These are phyloP conservation scores for Carex littledalei DNA, from an alignment of 176 grass and related monocot species.

Conservation along the genomic window DNA sequence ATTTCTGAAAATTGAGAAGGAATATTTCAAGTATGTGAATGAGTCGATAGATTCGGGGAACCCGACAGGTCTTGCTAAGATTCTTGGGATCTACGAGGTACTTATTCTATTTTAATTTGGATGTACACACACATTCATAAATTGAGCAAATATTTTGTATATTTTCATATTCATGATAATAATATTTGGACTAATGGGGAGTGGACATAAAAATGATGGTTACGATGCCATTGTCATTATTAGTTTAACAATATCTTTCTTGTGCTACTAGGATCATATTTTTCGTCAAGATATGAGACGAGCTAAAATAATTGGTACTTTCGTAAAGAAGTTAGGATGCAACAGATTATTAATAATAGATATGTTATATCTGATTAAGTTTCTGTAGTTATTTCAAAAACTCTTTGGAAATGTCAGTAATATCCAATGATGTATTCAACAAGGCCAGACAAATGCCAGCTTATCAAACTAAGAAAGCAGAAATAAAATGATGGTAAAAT, in stretches of 20 bases:
- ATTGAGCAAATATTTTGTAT: background rate
- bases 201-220: background rate
- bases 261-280: background rate
- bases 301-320: background rate
- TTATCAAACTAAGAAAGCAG: background rate
- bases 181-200: background rate
- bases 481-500: background rate
- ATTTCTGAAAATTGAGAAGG: constrained; percentile 81
- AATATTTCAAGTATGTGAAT: constrained; percentile 83
- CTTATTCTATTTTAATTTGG: constrained; percentile 25
- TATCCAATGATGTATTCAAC: background rate
- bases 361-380: background rate
- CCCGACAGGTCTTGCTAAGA: constrained; percentile 89
- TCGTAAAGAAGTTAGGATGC: background rate
- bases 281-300: background rate
- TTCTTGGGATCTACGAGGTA: constrained; percentile 96
- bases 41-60: constrained; percentile 73
- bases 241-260: background rate
- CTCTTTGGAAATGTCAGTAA: background rate
- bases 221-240: background rate
- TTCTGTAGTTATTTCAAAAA: background rate
- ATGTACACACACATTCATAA: background rate
- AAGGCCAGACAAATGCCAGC: background rate
- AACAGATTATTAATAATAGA: background rate
- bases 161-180: background rate